Evolutionary conservation across 352 stramenopile species (phyloP), one percentile per base, ranked within the genome.

Genomic region (Pseudoperonospora humuli): DNA sequence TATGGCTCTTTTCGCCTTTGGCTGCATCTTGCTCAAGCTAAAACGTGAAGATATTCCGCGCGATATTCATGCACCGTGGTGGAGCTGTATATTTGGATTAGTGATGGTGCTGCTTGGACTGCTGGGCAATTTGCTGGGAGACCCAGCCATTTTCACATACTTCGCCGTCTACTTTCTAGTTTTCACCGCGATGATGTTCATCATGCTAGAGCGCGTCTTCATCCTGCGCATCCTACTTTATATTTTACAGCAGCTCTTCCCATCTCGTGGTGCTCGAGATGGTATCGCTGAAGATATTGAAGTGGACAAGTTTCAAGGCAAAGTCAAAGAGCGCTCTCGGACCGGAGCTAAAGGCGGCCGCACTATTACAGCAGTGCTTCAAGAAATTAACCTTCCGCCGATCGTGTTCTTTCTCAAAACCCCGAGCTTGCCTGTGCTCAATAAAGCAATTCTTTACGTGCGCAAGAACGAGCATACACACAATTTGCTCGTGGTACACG

Each of bases 371-470:
- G 52, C 60, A 6, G 70, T 67, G 32, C 53, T 89, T 6, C 56
- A 79, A 50, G 58, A 57, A 35, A 85, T 90, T 58, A 71, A 94
- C 50, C 45, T 84, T 9, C 68, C 80, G 18, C 84, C 86, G 1
- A 93, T 96, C 39, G 61, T 97, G 0, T 97, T 96, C 58, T 97
- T 96, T 53, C 68, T 74, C 61, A 97, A 97, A 65, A 49, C 65
- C 3, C 75, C 84, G 2, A 70, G 96, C 50, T 54, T 96, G 3
- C 70, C 86, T 25, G 46, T 96, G 26, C 60, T 97, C 26, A 97
- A 97, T 66, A 97, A 97, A 55, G 88, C 88, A 2, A 88, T 97
- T 40, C 59, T 97, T 3, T 97, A 97, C 53, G 87, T 97, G 31
- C 78, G 79, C 18, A 72, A 84, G 37, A 97, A 97, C 59, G 80